Percentiles rank a stretch among this genome's conserved stretches.
phyloP scores from a whole-genome alignment of 208 protist species.

The Zelonia costaricensis region DNA sequence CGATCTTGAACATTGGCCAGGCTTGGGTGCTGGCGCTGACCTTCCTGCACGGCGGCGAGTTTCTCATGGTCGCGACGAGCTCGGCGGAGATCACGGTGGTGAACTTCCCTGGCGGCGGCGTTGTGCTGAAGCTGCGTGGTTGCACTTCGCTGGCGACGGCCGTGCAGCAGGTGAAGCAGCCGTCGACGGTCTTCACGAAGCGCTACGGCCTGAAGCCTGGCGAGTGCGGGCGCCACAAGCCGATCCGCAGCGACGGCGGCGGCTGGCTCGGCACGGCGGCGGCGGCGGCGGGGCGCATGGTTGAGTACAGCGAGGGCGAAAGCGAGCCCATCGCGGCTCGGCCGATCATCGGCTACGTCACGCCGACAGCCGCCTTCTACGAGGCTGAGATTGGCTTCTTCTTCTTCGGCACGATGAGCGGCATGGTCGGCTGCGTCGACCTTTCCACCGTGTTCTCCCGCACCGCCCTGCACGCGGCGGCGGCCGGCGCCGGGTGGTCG shows the following conservation, averaged over 20 bases:
- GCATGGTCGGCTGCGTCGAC: slow-evolving; percentile 71
- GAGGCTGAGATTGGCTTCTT: slow-evolving; percentile 40
- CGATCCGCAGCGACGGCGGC: slow-evolving; percentile 31
- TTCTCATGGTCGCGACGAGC: slow-evolving; percentile 76
- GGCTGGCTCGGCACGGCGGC: slow-evolving; percentile 38
- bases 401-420: slow-evolving; percentile 77
- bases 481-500: slow-evolving; percentile 15
- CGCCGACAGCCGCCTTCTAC: slow-evolving; percentile 66
- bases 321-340: slow-evolving; percentile 44
- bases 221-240: slow-evolving; percentile 65
- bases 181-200: slow-evolving; percentile 47
- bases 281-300: slow-evolving; percentile 41
- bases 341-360: slow-evolving; percentile 71
- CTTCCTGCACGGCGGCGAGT: slow-evolving; percentile 70
- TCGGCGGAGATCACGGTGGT: slow-evolving; percentile 84
- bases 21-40: slow-evolving; percentile 78
- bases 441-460: slow-evolving; percentile 53
- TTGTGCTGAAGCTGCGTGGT: slow-evolving; percentile 80
- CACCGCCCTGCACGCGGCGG: slow-evolving; percentile 49
- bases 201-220: slow-evolving; percentile 77
- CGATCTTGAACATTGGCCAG: slow-evolving; percentile 66
- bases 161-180: slow-evolving; percentile 53
- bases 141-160: slow-evolving; percentile 65
- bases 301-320: slow-evolving; percentile 38
- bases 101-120: slow-evolving; percentile 57